Evolutionary conservation across 805 yeast species (phyloP).

Genomic region (Wickerhamomyces ciferrii): DNA sequence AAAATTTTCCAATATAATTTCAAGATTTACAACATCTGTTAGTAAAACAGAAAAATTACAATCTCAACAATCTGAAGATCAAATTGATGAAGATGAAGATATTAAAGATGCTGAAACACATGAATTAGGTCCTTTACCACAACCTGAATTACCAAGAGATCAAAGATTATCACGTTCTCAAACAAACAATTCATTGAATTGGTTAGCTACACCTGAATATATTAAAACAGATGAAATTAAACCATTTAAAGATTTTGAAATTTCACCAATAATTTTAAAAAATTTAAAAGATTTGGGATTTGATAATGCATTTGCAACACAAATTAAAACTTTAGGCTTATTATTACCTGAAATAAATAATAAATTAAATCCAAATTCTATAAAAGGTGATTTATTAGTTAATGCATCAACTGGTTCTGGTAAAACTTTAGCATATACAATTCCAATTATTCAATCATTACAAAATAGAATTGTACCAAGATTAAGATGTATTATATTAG

Average conservation of each 20-base stretch:
- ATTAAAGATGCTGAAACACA: constrained; percentile 26
- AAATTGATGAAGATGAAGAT: constrained; percentile 18
- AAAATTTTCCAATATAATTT: constrained; percentile 46
- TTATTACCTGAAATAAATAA: constrained; percentile 37
- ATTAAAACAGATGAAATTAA: constrained; percentile 40
- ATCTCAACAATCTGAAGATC: constrained; percentile 11
- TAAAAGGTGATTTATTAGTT: constrained; percentile 71
- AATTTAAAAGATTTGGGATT: constrained; percentile 46
- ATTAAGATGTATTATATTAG: constrained; percentile 69
- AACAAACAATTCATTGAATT: constrained; percentile 40
- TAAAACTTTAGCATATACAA: constrained; percentile 82
- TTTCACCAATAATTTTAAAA: constrained; percentile 35
- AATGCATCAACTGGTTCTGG: constrained; percentile 97
- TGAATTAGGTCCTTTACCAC: constrained; percentile 75
- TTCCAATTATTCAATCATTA: constrained; percentile 76
- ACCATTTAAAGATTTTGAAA: constrained; percentile 42
- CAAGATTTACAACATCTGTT: constrained; percentile 45
- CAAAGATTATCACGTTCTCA: constrained; percentile 28
- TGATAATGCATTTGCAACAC: constrained; percentile 69
- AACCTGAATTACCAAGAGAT: constrained; percentile 65
- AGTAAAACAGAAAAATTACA: constrained; percentile 10
- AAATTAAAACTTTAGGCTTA: constrained; percentile 57
- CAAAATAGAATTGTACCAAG: constrained; percentile 61
- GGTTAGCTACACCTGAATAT: constrained; percentile 65
- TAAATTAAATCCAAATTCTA: constrained; percentile 16